Evolutionary conservation across 1,284 basidiomycete genomes (phyloP).

Genomic region (Heterobasidion annosum): DNA sequence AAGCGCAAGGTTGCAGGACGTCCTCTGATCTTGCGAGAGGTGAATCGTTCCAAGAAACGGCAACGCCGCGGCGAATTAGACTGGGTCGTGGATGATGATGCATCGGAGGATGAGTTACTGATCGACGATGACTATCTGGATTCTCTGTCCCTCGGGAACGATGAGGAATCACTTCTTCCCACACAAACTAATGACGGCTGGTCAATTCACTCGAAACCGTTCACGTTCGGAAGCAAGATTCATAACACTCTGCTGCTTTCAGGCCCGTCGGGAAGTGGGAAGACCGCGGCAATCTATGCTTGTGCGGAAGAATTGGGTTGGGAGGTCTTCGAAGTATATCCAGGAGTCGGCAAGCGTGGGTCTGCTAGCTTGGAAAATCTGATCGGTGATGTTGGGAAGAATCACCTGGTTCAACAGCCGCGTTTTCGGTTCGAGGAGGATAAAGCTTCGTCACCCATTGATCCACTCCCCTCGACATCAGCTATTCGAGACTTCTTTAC

Average conservation of each 20-base stretch:
- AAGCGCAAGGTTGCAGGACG: conserved; percentile 9
- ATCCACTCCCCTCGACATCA: background rate
- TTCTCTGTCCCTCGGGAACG: background rate
- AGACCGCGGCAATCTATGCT: conserved; percentile 89
- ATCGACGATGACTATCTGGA: background rate
- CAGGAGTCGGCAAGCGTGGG: conserved; percentile 86
- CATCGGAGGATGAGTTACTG: conserved; percentile 8
- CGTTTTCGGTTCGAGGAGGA: conserved; percentile 6
- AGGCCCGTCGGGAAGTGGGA: conserved; percentile 84
- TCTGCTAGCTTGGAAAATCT: conserved; percentile 73
- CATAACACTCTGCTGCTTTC: conserved; percentile 80
- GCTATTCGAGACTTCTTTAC: background rate
- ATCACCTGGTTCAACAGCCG: conserved; percentile 46
- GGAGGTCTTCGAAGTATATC: conserved; percentile 96
- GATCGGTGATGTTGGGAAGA: conserved; percentile 90
- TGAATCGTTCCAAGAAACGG: conserved; percentile 8
- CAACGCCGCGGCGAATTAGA: conserved; percentile 13
- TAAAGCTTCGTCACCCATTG: background rate
- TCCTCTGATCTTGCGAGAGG: conserved; percentile 16
- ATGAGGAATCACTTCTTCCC: background rate
- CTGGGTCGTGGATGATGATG: conserved; percentile 20
- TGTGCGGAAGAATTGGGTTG: conserved; percentile 90
- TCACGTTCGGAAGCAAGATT: conserved; percentile 38
- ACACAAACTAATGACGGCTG: conserved; percentile 4
- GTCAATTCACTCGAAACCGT: conserved; percentile 1